Evolutionary conservation across 192 early-diverging fungal genomes (phyloP), one percentile per base, ranked within the genome.

Genomic region (Backusella tarrabulga): DNA sequence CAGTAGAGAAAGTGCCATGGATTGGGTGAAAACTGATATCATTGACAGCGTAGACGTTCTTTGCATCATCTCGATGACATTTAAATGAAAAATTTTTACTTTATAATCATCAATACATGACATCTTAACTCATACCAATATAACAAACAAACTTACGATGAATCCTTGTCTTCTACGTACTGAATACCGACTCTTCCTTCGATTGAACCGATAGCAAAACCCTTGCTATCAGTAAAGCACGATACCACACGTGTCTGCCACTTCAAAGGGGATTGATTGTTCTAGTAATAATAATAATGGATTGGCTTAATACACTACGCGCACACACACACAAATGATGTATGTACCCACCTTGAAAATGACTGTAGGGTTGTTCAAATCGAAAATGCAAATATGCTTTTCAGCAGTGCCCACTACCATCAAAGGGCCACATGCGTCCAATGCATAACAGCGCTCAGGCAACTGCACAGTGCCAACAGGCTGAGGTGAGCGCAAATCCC

Each of bases 341-440:
- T 67, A 73, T 14, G 23, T 67, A 50, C 44, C 4, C 63, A 85
- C 86, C 88, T 97, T 95, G 83, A 91, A 95, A 7, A 92, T 88
- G 29, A 82, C 81, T 19, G 86, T 86, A 6, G 96, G 96, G 73
- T 93, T 95, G 63, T 85, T 86, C 73, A 97, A 85, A 83, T 96
- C 92, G 82, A 92, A 96, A 17, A 98, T 84, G 29, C 87, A 72
- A 6, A 99, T 69, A 68, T 96, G 90, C 52, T 95, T 89, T 73
- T 99, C 97, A 0, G 97, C 97, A 8, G 95, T 95, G 34, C 91
- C 97, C n/a, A 94, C 94, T 15, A 98, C 97, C 81, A 99, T 73
- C 68, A 98, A 79, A 21, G 92, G 90, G 38, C 90, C 89, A 5
- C 81, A 80, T 44, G 91, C 85, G 86, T 99, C 97, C 93, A 99